phyloP scores from a whole-genome alignment of 2,329 filamentous ascomycete genomes.

The Fusarium nygamai region DNA sequence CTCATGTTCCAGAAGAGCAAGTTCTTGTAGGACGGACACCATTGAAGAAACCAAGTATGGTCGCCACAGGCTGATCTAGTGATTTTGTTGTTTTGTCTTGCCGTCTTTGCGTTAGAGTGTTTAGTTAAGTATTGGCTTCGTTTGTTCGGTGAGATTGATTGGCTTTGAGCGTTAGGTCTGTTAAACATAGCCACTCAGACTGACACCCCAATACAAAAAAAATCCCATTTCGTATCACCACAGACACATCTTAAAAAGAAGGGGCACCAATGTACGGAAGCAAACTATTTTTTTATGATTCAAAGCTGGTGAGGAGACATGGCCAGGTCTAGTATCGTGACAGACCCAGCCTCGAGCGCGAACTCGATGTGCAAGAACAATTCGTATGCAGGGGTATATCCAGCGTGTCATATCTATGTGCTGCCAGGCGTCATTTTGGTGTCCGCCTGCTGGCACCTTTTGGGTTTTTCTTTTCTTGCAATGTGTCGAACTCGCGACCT shows the following conservation, averaged over 20 bases:
- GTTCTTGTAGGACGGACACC: not conserved
- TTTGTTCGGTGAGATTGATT: constrained; percentile 1
- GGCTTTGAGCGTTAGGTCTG: constrained; percentile 1
- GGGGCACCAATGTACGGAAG: constrained; percentile 27
- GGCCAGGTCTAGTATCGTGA: constrained; percentile 42
- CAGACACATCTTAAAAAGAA: constrained; percentile 10
- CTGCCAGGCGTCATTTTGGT: constrained; percentile 38
- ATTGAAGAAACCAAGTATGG: not conserved
- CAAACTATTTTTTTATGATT: constrained; percentile 41
- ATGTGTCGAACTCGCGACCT: constrained; percentile 31
- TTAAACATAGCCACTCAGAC: not conserved
- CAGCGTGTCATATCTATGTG: constrained; percentile 46
- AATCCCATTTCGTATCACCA: constrained; percentile 4
- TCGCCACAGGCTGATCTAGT: not conserved
- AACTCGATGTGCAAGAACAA: constrained; percentile 41
- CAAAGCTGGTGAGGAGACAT: constrained; percentile 40
- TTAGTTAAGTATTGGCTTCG: constrained; percentile 1
- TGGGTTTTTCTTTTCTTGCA: constrained; percentile 24
- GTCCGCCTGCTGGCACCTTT: constrained; percentile 39
- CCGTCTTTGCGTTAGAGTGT: not conserved
- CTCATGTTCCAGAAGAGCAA: constrained; percentile 25
- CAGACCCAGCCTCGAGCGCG: constrained; percentile 40
- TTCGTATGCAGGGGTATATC: constrained; percentile 46
- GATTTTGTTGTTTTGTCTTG: constrained; percentile 12
- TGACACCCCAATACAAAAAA: constrained; percentile 3